Percentiles rank a stretch among this genome's conserved stretches.
Evolutionary conservation across 2,329 filamentous ascomycete genomes (phyloP).

Genomic region (Gaeumannomyces sp.): DNA sequence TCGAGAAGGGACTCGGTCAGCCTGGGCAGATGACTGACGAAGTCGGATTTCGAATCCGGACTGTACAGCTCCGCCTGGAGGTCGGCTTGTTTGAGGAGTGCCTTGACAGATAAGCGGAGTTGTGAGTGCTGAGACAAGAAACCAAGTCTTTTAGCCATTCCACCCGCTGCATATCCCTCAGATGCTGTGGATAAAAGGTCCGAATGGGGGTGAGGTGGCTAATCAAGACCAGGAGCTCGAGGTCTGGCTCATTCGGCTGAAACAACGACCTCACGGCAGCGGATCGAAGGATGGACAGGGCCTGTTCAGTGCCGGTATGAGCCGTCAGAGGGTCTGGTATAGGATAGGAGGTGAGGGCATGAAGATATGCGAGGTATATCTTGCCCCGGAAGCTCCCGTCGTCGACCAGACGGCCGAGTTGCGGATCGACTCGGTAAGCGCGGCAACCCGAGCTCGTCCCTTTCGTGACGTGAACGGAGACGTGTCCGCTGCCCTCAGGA

Average conservation of each 20-base stretch:
- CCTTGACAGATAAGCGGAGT: not conserved
- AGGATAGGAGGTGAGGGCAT: slow-evolving; percentile 47
- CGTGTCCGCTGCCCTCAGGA: not conserved
- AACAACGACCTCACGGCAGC: slow-evolving; percentile 31
- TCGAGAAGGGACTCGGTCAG: not conserved
- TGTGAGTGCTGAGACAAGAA: slow-evolving; percentile 1
- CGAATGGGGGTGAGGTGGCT: slow-evolving; percentile 22
- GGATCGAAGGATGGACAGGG: slow-evolving; percentile 40
- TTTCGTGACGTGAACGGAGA: slow-evolving; percentile 17
- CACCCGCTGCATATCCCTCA: not conserved
- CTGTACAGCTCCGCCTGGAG: not conserved
- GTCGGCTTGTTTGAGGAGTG: not conserved
- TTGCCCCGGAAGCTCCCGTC: slow-evolving; percentile 45
- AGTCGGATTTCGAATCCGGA: not conserved
- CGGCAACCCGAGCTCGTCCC: slow-evolving; percentile 24
- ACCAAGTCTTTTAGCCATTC: not conserved
- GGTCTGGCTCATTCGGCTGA: slow-evolving; percentile 26
- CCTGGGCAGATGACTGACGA: not conserved
- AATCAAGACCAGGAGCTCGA: slow-evolving; percentile 30
- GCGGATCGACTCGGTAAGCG: slow-evolving; percentile 40
- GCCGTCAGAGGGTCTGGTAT: slow-evolving; percentile 42
- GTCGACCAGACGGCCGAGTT: slow-evolving; percentile 43
- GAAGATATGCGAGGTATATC: slow-evolving; percentile 45
- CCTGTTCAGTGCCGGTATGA: slow-evolving; percentile 48
- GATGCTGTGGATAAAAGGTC: not conserved